Base-by-base conservation (phyloP, 495 filamentous ascomycete species). In the Hypoxylon rickii region DNA sequence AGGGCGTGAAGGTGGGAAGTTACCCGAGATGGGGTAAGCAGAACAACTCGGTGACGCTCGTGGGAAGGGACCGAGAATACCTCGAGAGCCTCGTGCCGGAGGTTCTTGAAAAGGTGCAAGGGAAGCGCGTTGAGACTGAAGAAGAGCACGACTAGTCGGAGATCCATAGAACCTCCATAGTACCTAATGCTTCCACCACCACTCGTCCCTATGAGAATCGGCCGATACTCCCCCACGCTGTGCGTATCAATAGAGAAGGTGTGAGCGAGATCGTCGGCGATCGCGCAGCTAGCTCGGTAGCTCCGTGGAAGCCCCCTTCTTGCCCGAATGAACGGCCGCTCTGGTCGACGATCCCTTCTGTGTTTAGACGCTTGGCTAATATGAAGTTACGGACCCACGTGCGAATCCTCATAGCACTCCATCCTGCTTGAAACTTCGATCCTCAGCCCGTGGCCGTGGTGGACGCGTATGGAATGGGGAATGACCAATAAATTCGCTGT, bases 21-120 rank as follows among this genome's bases (percentile, higher is more conserved):
- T 98, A 98, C 73, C 94, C 94, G 17, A 76, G 90, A 40, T 96
- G 92, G 94, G 89, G 86, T 0, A 93, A 88, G 77, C 84, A 84
- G 63, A 79, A 80, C 20, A 98, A 98, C 67, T 92, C 90, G 0
- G 89, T 98, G 21, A 97, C 94, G 18, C 75, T 98, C 19, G 92
- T 96, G 13, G 94, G 94, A 10, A 78, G 77, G 58, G 77, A 83
- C 55, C 62, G 60, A 19, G 74, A 70, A 12, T 80, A 72, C 47
- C 56, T 83, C 2, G 78, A 82, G 36, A 74, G 73, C 38, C 67
- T 83, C 21, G 70, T 80, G 6, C 73, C 73, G 0, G 79, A 84
- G 61, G 76, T 83, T 13, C 49, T 72, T 6, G 58, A 74, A 13
- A 68, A 74, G 26, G 74, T 84, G 3, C 48, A 76, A 36, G 81